Base-by-base conservation (phyloP, 495 filamentous ascomycete species). In the Lophiotrema nucula region DNA sequence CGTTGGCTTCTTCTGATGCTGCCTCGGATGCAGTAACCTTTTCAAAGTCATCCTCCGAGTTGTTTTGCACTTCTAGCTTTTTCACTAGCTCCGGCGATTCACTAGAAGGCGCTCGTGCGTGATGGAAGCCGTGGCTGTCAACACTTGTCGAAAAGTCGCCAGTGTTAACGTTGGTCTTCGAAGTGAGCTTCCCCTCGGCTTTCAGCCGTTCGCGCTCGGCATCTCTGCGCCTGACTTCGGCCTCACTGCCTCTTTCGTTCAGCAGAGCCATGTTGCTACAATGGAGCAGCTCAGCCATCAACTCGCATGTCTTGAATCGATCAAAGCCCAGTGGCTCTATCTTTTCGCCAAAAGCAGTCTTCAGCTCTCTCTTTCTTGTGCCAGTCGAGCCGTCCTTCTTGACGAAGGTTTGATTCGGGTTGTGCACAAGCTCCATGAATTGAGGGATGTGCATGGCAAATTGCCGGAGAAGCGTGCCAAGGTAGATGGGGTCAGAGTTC, bases 241-340 rank as follows among this genome's bases (percentile, higher is more conserved):
- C 83, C 65, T 99, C 93, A 26, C 90, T 91, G 21, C 95, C 95
- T 15, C 84, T 77, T 70, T 97, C 92, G 65, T 99, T 99, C 50
- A 99, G 76, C 44, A 99, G 77, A 6, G 87, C 90, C 93, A 99
- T 99, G 66, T 99, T 99, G 74, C 95, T 97, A 74, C 93, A 99
- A 68, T 99, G 93, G 28, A 99, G 74, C 41, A 99, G 77, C 67
- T 99, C 93, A 1, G 93, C 93, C 95, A 99, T 97, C 62, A 99
- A 77, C 72, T 99, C 93, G 69, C 95, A 99, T 0, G 93, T 96
- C 77, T 99, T 99, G 78, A 99, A 99, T 10, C 93, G 79, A 70
- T 99, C 93, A 66, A 99, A 99, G 1, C 93, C 95, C 16, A 99
- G 77, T 6, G 95, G 92, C 73, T 99, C 92, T 53, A 97, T 96